These are phyloP conservation scores for Venturia nashicola DNA, from an alignment of 2,329 filamentous ascomycete species.

Conservation along the genomic window DNA sequence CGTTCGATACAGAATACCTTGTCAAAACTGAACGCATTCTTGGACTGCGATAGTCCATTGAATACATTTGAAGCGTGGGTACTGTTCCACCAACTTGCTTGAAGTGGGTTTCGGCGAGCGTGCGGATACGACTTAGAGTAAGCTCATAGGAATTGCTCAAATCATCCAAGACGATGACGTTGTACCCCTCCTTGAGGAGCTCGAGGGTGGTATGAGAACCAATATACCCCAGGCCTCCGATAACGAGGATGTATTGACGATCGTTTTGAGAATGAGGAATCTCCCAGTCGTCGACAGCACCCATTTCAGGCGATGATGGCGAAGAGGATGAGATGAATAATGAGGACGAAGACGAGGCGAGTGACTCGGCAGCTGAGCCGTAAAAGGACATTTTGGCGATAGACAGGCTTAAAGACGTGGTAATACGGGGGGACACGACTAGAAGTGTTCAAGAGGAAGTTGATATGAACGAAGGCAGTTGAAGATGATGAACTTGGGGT, in stretches of 20 bases:
- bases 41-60: slow-evolving; percentile 34
- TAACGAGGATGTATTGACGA: slow-evolving; percentile 35
- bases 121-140: slow-evolving; percentile 24
- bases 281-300: background rate
- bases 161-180: slow-evolving; percentile 36
- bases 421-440: background rate
- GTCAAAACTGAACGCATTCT: slow-evolving; percentile 31
- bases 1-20: slow-evolving; percentile 20
- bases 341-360: background rate
- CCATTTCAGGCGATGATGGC: background rate
- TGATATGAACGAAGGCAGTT: background rate
- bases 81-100: slow-evolving; percentile 26
- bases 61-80: slow-evolving; percentile 34
- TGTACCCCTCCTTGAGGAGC: slow-evolving; percentile 41
- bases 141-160: slow-evolving; percentile 33
- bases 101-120: slow-evolving; percentile 26
- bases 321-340: background rate
- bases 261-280: slow-evolving; percentile 12
- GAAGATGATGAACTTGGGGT: no score
- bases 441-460: background rate
- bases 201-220: slow-evolving; percentile 44
- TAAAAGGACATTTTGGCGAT: background rate
- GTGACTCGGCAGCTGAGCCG: background rate
- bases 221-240: slow-evolving; percentile 43
- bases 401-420: background rate